phyloP scores from a whole-genome alignment of 1,284 basidiomycete genomes.

The Boletus semigastroideus region DNA sequence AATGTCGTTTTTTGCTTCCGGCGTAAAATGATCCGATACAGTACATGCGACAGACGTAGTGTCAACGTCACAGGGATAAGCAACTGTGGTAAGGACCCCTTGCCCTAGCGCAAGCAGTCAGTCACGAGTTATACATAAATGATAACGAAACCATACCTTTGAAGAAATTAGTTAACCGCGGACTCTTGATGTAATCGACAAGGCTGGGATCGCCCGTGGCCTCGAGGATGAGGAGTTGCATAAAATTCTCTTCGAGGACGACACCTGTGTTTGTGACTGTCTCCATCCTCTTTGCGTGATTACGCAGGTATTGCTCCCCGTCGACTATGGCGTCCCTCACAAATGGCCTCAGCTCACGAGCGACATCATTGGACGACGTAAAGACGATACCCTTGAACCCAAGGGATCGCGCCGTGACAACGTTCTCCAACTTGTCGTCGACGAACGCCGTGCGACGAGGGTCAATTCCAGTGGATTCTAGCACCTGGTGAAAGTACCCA shows the following conservation, averaged over 20 bases:
- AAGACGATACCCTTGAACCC: slow-evolving; percentile 25
- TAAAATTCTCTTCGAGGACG: slow-evolving; percentile 23
- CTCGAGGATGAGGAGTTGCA: slow-evolving; percentile 25
- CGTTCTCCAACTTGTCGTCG: slow-evolving; percentile 24
- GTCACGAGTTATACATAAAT: not conserved
- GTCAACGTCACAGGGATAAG: slow-evolving; percentile 20
- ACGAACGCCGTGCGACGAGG: slow-evolving; percentile 24
- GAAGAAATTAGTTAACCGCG: slow-evolving; percentile 24
- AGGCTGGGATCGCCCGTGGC: slow-evolving; percentile 15
- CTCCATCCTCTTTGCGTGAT: slow-evolving; percentile 18
- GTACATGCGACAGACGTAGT: slow-evolving; percentile 23
- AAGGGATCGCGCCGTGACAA: slow-evolving; percentile 21
- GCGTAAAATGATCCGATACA: slow-evolving; percentile 15
- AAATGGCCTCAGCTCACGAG: slow-evolving; percentile 15
- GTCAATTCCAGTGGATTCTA: slow-evolving; percentile 20
- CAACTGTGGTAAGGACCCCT: slow-evolving; percentile 8
- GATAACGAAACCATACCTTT: slow-evolving; percentile 6
- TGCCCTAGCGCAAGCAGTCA: slow-evolving; percentile 11
- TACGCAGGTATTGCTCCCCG: slow-evolving; percentile 15
- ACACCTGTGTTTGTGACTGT: slow-evolving; percentile 20
- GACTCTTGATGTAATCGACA: slow-evolving; percentile 21
- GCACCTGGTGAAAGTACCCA: slow-evolving; percentile 20
- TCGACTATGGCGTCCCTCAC: slow-evolving; percentile 21
- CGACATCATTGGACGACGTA: slow-evolving; percentile 17
- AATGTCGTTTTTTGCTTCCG: slow-evolving; percentile 20